Conservation (phyloP, 192 early-diverging fungal species). For the Phlyctochytrium arcticum region DNA sequence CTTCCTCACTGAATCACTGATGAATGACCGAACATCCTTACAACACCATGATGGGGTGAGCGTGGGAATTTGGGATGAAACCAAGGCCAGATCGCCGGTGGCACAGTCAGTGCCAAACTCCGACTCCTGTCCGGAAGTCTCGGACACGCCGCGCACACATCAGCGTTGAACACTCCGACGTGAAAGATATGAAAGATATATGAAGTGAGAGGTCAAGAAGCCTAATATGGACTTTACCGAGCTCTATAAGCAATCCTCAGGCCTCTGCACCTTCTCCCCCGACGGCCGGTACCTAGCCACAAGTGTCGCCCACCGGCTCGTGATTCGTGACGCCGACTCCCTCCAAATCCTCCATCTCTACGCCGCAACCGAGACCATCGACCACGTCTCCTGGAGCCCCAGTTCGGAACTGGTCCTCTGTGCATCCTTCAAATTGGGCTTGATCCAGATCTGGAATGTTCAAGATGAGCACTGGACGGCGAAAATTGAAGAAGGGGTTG, state of each 20-base stretch:
- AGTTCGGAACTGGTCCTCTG: constrained; percentile 58
- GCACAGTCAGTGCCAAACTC: no score
- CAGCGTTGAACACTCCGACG: no score
- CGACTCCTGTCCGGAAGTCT: no score
- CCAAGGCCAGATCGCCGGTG: no score
- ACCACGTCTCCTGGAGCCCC: constrained; percentile 62
- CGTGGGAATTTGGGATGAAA: no score
- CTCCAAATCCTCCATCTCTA: constrained; percentile 62
- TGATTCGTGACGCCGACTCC: constrained; percentile 63
- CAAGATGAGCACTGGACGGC: constrained; percentile 53
- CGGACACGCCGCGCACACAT: no score
- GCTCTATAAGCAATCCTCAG: constrained; percentile 59
- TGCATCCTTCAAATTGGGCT: constrained; percentile 41
- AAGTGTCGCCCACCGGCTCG: constrained; percentile 56
- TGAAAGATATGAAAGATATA: no score
- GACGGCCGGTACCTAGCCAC: constrained; percentile 65
- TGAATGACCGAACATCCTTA: no score
- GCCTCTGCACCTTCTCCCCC: constrained; percentile 59
- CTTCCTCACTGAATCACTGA: no score
- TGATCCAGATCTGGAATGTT: constrained; percentile 56
- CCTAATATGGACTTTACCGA: constrained; percentile 65
- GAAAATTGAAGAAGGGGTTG: constrained; percentile 49
- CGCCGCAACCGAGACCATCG: constrained; percentile 43
- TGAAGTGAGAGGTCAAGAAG: no score
- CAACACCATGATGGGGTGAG: no score